These are phyloP conservation scores for Echium plantagineum DNA, from an alignment of 257 asterid species.

Conservation along the genomic window DNA sequence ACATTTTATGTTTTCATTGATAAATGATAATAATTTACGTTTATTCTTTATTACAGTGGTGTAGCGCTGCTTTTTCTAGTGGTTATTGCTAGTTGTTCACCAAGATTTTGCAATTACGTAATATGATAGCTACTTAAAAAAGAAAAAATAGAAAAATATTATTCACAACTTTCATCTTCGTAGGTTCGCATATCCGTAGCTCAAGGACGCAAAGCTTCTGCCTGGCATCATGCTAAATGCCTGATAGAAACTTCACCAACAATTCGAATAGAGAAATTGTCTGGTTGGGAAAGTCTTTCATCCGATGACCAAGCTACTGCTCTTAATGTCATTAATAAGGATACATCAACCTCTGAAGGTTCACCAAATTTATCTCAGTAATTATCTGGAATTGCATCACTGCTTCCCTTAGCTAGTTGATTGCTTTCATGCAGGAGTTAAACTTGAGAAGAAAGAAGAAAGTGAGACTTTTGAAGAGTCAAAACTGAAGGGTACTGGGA, in stretches of 20 bases:
- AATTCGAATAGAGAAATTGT: conserved; percentile 43
- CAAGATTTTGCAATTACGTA: background rate
- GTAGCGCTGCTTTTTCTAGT: too few species aligned
- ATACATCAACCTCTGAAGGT: conserved; percentile 45
- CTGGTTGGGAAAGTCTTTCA: conserved; percentile 69
- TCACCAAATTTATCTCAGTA: background rate
- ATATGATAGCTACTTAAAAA: background rate
- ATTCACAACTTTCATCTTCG: conserved; percentile 11
- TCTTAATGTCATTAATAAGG: conserved; percentile 37
- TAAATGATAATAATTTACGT: too few species aligned
- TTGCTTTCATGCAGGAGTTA: conserved; percentile 25
- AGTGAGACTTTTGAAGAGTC: conserved; percentile 28
- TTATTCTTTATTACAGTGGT: too few species aligned
- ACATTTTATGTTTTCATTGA: background rate
- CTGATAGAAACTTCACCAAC: conserved; percentile 45
- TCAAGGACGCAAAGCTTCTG: conserved; percentile 54
- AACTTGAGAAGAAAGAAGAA: conserved; percentile 27
- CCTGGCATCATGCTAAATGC: conserved; percentile 94
- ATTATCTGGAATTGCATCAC: background rate
- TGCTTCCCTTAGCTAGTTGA: conserved; percentile 2
- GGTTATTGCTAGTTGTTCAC: too few species aligned
- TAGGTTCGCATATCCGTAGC: conserved; percentile 83
- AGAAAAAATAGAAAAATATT: background rate
- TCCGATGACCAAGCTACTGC: conserved; percentile 45
- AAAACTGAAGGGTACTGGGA: conserved; percentile 41